Evolutionary conservation across 768 basidiomycete genomes (phyloP), one percentile per base, ranked within the genome.

Genomic region (Roridomyces roridus): DNA sequence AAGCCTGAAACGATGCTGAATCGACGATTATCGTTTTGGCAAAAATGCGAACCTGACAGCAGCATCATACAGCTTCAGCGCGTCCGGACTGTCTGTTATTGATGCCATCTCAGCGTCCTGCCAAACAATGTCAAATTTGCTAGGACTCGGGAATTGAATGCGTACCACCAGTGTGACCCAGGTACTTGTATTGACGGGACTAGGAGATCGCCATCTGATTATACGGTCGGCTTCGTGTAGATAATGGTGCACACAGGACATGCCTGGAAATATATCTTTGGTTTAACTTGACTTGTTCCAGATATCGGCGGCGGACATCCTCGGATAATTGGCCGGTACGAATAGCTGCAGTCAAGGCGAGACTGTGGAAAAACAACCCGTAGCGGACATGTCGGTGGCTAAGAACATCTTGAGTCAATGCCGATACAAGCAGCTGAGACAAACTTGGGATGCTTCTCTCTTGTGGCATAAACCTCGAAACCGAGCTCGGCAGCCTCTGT

Each of bases 41-140:
- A 26, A 15, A 7, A 17, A 21, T 17, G 65, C 78, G 43, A 67
- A 84, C 86, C 81, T 86, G 21, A 88, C 84, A 12, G 89, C 88
- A 15, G 83, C 74, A 58, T 91, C 89, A 64, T 88, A 90, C 6
- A 88, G 72, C 59, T 81, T 83, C 67, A 86, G 83, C 2, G 88
- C 85, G 51, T 86, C 82, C 3, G 81, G 74, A 52, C 77, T 78
- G 40, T 84, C 79, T 15, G 75, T 62, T 35, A 90, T 69, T 0
- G 86, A 83, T 6, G 87, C 85, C 37, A 89, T 70, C 67, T 91
- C 89, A 7, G 88, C 89, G 62, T 91, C 87, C 87, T 89, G 40
- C 21, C 11, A 17, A 8, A 29, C 17, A 5, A 10, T 48, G 35
- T 59, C 49, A 40, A 54, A n/a, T 20, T 31, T 39, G 12, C 35